These are phyloP conservation scores for Drosera capensis DNA, from an alignment of 148 eudicot species.

Conservation along the genomic window DNA sequence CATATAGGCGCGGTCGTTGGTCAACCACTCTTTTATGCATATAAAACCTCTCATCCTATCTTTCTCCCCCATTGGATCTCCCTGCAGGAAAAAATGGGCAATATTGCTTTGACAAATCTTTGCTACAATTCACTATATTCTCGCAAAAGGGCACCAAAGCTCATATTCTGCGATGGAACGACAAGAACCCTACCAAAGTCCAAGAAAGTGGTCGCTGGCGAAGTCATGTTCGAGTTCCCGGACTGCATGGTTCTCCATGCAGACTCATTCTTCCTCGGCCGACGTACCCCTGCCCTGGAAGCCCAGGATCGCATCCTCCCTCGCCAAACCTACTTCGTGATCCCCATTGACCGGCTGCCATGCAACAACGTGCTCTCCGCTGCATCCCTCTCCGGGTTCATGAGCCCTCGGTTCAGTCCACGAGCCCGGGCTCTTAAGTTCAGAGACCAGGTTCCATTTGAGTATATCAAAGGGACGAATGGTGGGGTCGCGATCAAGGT, in stretches of 20 bases:
- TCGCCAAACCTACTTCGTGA: conserved; percentile 53
- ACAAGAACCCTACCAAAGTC: neutral
- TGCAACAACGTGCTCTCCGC: conserved; percentile 26
- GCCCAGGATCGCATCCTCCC: conserved; percentile 37
- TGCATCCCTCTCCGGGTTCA: conserved; percentile 28
- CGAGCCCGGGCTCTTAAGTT: conserved; percentile 7
- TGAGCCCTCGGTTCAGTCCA: conserved; percentile 11
- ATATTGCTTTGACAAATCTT: no score
- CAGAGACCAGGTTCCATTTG: conserved; percentile 30
- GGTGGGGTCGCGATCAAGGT: conserved; percentile 67
- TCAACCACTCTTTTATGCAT: no score
- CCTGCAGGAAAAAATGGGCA: no score
- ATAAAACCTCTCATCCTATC: no score
- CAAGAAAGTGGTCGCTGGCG: conserved; percentile 16
- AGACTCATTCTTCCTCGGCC: conserved; percentile 67
- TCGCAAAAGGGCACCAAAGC: neutral
- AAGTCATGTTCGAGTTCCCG: conserved; percentile 86
- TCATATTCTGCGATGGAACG: neutral
- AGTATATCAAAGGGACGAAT: conserved; percentile 47
- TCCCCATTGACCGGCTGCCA: conserved; percentile 55
- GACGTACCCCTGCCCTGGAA: conserved; percentile 43
- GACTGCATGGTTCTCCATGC: conserved; percentile 69
- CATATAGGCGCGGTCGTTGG: no score
- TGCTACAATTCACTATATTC: no score
- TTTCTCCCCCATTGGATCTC: no score